Evolutionary conservation across 2,329 filamentous ascomycete species (phyloP), one percentile per base, ranked within the genome.

Genomic region (Phyllosticta paracitricarpa): DNA sequence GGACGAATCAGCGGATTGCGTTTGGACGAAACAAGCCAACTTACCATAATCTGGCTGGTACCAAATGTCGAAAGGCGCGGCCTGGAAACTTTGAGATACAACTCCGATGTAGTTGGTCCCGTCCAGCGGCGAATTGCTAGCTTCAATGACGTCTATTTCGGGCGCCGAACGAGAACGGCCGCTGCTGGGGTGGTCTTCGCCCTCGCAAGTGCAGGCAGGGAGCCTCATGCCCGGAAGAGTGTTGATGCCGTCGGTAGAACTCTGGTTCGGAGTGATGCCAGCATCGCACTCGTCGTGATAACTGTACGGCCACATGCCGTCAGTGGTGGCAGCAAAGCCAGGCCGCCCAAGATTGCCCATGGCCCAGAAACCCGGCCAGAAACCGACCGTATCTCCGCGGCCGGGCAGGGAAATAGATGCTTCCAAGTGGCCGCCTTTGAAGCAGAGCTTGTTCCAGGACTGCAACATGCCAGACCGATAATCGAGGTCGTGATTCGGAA

Each of bases 361-460:
- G 0, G 85, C 79, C 87, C 87, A 89, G 72, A 89, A 87, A 72
- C 87, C 87, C 52, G 87, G 87, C 87, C 87, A 89, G 73, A 89
- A 87, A 62, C 87, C 87, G 61, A 83, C 79, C 14, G 84, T 81
- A 64, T 88, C 84, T 54, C 86, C 87, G 55, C 78, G 74, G 17
- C 86, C 87, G 14, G 87, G 87, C 5, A 89, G 76, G 3, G 86
- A 89, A 58, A 89, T 84, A 68, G 84, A 87, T 22, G 85, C 85
- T 73, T 89, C 87, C 14, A 89, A 69, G 56, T 86, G 81, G 3
- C 87, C 87, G 33, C 86, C 85, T 63, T 87, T 88, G 76, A 89
- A 89, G 72, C 87, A 88, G 60, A 89, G 70, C 69, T 88, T 83
- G 71, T 89, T 89, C 86, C 86, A 89, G 10, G 84, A 87, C 68